Base-by-base conservation (phyloP, 805 yeast species). In the Kodamaea leandrae region DNA sequence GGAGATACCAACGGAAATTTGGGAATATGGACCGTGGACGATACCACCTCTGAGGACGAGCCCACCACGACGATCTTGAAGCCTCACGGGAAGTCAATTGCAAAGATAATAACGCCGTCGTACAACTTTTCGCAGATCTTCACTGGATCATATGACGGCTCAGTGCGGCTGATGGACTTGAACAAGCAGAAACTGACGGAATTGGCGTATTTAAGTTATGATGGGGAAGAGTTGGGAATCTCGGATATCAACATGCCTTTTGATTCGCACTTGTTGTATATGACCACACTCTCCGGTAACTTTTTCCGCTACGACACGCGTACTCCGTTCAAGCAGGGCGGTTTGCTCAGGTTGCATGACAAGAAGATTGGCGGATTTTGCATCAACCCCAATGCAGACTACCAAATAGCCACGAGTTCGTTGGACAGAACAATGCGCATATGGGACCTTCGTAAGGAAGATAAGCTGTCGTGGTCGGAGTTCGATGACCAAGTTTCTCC, bases 281-380 rank as follows among this genome's bases (percentile, higher is more conserved):
- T 85, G 55, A 78, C 96, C 0, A 89, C 98, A 0, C 66, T 91
- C 37, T 70, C 75, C 4, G 99, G 99, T 2, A 82, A 82, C 43
- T 83, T 91, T 58, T 80, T 86, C 15, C 72, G 69, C n/a, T 72
- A 82, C 45, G 98, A 91, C 58, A 40, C 80, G 9, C 68, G 99
- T 47, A 61, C 69, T 13, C 52, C 53, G 23, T 70, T 71, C 36
- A 44, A 51, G 5, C 44, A 42, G 14, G 44, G 53, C 4, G 51
- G 61, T 4, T 62, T 81, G n/a, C 66, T 73, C 32, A 70, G 95
- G 48, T 60, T 90, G 12, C 87, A 90, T 43, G 95, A 86, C 54
- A 90, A 91, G 57, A 93, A 93, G 57, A 90, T 93, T 42, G 98
- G 98, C 0, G 88, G 95, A 1, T 87, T 93, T 60, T 57, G 83